These are phyloP conservation scores for Ascochyta clinopodiicola DNA, from an alignment of 2,329 filamentous ascomycete genomes.

Conservation along the genomic window DNA sequence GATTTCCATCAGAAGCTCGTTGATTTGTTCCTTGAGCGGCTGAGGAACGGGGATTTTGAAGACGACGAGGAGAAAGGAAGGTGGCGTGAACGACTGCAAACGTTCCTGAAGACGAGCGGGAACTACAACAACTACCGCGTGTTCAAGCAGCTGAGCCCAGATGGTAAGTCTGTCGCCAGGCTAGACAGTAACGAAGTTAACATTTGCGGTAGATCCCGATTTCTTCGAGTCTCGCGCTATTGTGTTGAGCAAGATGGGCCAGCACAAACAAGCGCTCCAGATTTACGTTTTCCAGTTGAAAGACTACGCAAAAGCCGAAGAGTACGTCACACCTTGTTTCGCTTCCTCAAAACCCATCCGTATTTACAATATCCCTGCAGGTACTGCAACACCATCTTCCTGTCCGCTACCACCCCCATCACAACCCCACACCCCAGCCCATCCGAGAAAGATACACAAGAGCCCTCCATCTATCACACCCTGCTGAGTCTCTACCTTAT, in stretches of 20 bases:
- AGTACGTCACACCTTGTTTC: slow-evolving; percentile 59
- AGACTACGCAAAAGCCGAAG: slow-evolving; percentile 88
- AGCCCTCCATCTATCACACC: slow-evolving; percentile 87
- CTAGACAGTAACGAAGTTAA: slow-evolving; percentile 3
- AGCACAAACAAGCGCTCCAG: slow-evolving; percentile 93
- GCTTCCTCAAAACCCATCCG: not conserved
- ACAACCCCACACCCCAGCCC: slow-evolving; percentile 37
- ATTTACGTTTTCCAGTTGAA: slow-evolving; percentile 96
- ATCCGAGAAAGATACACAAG: slow-evolving; percentile 54
- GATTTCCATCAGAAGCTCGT: slow-evolving; percentile 88
- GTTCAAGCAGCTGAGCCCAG: slow-evolving; percentile 76
- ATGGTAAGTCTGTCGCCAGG: slow-evolving; percentile 63
- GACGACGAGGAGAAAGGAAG: slow-evolving; percentile 47
- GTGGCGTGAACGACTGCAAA: slow-evolving; percentile 71
- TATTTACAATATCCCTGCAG: slow-evolving; percentile 51
- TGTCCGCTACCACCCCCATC: slow-evolving; percentile 51
- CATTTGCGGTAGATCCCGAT: slow-evolving; percentile 66
- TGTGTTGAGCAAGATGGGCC: slow-evolving; percentile 91
- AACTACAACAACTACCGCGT: slow-evolving; percentile 83
- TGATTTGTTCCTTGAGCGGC: slow-evolving; percentile 69
- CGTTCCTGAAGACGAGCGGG: slow-evolving; percentile 75
- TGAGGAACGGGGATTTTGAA: slow-evolving; percentile 50
- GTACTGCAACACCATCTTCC: slow-evolving; percentile 86
- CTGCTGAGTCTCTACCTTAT: slow-evolving; percentile 88
- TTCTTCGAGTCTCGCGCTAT: slow-evolving; percentile 93